A percentile compares a stretch with the other conserved stretches of the same genome.
Evolutionary conservation across 2,329 filamentous ascomycete species (phyloP).

Genomic region (Sclerotinia borealis): DNA sequence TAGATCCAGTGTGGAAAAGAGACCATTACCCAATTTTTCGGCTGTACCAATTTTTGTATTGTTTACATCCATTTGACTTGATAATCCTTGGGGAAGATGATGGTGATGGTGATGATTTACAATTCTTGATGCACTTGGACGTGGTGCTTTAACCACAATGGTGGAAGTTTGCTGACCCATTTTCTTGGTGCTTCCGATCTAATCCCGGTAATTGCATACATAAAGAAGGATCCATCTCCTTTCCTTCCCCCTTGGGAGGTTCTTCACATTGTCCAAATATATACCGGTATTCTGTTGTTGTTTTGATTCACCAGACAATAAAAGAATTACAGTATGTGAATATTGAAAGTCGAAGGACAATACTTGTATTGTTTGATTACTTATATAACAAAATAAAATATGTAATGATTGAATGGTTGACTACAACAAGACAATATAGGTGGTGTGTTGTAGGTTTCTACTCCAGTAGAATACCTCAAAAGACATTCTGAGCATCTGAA

Average conservation of each 20-base stretch:
- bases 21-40: slow-evolving; percentile 20
- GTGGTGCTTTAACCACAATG: background rate
- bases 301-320: too few species aligned
- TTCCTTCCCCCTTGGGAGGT: background rate
- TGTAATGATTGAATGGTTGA: too few species aligned
- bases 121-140: background rate
- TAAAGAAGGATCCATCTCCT: background rate
- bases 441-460: background rate
- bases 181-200: background rate
- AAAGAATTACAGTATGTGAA: too few species aligned
- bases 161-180: background rate
- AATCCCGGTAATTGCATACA: background rate
- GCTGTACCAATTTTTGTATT: slow-evolving; percentile 13
- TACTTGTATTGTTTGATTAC: background rate
- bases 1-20: slow-evolving; percentile 19
- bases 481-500: background rate
- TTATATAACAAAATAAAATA: background rate
- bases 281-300: too few species aligned
- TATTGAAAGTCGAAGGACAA: too few species aligned
- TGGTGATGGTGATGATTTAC: too few species aligned
- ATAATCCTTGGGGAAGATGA: background rate
- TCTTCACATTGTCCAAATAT: background rate
- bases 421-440: background rate
- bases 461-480: too few species aligned
- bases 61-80: slow-evolving; percentile 16